phyloP scores from a whole-genome alignment of 2,329 filamentous ascomycete species.

The Venturia nashicola region DNA sequence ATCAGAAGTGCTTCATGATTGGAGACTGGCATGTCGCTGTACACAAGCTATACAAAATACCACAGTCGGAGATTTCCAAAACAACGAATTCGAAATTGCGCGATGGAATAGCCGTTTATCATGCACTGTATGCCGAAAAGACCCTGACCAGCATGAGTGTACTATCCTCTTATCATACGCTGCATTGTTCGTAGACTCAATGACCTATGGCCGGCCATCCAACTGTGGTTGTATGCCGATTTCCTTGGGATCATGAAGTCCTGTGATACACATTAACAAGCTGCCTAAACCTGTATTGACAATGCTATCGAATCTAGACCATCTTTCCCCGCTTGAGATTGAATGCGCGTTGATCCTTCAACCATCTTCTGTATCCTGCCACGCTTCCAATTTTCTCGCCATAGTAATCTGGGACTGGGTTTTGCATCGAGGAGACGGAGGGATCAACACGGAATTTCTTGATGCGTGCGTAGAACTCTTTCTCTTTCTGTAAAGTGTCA shows the following conservation, averaged over 20 bases:
- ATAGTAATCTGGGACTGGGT: constrained; percentile 95
- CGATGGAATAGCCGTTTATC: not conserved
- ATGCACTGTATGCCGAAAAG: too few relatives aligned
- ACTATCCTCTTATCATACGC: not conserved
- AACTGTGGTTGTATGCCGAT: not conserved
- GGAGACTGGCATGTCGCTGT: not conserved
- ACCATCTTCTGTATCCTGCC: constrained; percentile 80
- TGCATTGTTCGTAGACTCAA: not conserved
- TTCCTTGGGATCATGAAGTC: not conserved
- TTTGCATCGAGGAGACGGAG: constrained; percentile 73
- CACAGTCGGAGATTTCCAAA: not conserved
- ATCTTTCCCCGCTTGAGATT: constrained; percentile 70
- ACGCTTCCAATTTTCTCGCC: constrained; percentile 97
- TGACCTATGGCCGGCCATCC: not conserved
- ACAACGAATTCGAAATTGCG: not conserved
- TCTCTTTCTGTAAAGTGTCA: constrained; percentile 57
- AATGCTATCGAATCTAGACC: constrained; percentile 26
- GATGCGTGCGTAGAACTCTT: constrained; percentile 82
- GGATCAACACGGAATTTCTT: constrained; percentile 90
- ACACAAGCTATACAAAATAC: not conserved
- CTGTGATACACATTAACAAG: not conserved
- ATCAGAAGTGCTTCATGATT: not conserved
- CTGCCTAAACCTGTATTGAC: not conserved
- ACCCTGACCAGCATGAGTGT: not conserved
- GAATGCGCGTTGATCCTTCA: constrained; percentile 95